Percentiles rank a stretch among this genome's conserved stretches.
Conservation (phyloP, 2,329 filamentous ascomycete genomes). For the Aureobasidium melanogenum region DNA sequence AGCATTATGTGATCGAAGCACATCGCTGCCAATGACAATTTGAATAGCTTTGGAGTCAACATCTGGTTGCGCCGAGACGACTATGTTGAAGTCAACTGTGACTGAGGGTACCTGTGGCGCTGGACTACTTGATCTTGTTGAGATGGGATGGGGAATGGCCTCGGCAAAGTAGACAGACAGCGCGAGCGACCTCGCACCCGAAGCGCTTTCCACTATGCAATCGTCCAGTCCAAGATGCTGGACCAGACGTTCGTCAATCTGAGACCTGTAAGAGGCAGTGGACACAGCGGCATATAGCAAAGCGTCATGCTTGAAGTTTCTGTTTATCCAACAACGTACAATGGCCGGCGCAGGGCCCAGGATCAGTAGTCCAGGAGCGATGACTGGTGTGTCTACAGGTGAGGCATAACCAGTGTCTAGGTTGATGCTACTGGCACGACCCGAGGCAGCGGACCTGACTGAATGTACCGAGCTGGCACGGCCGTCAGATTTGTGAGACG, state of each 20-base stretch:
- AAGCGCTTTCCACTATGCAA: conserved; percentile 28
- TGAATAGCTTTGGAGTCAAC: conserved; percentile 57
- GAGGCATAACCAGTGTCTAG: conserved; percentile 68
- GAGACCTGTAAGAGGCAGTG: conserved; percentile 81
- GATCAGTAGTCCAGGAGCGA: conserved; percentile 76
- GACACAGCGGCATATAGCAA: conserved; percentile 88
- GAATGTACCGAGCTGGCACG: conserved; percentile 84
- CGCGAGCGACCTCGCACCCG: conserved; percentile 61
- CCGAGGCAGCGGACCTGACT: conserved; percentile 65
- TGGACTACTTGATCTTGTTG: conserved; percentile 63
- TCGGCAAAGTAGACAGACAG: conserved; percentile 84
- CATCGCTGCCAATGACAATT: conserved; percentile 84
- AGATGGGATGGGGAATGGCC: conserved; percentile 70
- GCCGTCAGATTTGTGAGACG: conserved; percentile 93
- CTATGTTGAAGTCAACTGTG: conserved; percentile 67
- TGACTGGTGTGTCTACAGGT: conserved; percentile 61
- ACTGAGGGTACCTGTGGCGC: conserved; percentile 74
- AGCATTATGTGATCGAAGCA: conserved; percentile 74
- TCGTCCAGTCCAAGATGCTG: conserved; percentile 64
- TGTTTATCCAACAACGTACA: conserved; percentile 89
- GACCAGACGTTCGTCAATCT: conserved; percentile 66
- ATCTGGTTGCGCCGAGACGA: conserved; percentile 21
- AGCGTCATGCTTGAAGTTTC: conserved; percentile 79
- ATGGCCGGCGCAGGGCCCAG: conserved; percentile 87
- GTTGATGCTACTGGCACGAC: conserved; percentile 79